A percentile compares a stretch with the other conserved stretches of the same genome.
Evolutionary conservation across 495 filamentous ascomycete species (phyloP).

Genomic region (Echria macrotheca): DNA sequence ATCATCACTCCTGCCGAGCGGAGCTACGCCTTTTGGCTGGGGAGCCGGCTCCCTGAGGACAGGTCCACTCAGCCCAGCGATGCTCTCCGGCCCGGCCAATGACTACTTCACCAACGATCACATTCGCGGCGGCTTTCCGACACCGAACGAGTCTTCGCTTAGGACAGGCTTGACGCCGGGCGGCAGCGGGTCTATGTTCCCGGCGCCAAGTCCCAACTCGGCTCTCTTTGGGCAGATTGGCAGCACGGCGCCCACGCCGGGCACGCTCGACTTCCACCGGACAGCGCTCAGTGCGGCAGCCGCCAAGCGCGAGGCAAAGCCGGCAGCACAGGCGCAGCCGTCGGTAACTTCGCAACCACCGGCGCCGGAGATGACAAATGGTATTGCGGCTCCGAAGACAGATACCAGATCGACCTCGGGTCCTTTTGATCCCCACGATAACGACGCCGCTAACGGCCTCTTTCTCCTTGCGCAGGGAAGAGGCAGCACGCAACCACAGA

Average conservation of each 20-base stretch:
- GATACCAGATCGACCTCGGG: conserved; percentile 46
- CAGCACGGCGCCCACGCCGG: conserved; percentile 72
- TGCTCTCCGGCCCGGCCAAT: conserved; percentile 82
- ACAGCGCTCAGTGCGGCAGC: conserved; percentile 83
- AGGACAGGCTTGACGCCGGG: conserved; percentile 90
- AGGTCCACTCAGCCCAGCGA: conserved; percentile 92
- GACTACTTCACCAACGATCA: conserved; percentile 70
- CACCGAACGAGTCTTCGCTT: conserved; percentile 93
- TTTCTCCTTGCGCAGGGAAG: conserved; percentile 76
- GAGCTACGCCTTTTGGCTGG: conserved; percentile 71
- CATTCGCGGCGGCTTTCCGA: conserved; percentile 79
- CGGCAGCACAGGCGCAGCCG: conserved; percentile 38
- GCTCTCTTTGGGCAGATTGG: conserved; percentile 71
- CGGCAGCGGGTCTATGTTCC: conserved; percentile 97
- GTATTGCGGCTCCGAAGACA: conserved; percentile 32
- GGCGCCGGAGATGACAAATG: conserved; percentile 34
- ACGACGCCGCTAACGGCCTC: conserved; percentile 91
- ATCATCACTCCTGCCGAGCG: conserved; percentile 65
- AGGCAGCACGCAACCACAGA: conserved; percentile 52
- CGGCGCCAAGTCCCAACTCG: conserved; percentile 80
- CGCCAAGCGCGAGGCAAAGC: conserved; percentile 42
- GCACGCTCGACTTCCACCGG: conserved; percentile 88
- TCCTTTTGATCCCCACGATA: conserved; percentile 78
- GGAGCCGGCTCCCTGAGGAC: conserved; percentile 76
- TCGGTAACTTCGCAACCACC: conserved; percentile 39